Percentiles rank a stretch among this genome's conserved stretches.
Conservation (phyloP, 2,329 filamentous ascomycete species). For the Fusarium sp. region DNA sequence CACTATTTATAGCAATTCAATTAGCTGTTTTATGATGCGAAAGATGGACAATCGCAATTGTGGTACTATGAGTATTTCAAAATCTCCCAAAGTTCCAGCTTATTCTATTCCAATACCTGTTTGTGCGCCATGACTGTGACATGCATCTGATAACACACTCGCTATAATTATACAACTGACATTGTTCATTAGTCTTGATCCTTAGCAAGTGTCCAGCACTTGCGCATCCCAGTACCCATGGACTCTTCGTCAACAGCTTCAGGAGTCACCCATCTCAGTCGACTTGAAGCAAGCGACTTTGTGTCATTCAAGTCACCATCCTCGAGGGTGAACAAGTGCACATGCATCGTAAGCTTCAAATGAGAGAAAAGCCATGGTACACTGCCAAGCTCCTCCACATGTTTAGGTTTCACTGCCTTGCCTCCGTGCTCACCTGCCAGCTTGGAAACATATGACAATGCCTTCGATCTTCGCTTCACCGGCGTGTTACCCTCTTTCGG, state of each 20-base stretch:
- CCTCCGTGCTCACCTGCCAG: slow-evolving; percentile 35
- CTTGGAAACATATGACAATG: slow-evolving; percentile 46
- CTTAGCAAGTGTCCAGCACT: slow-evolving; percentile 61
- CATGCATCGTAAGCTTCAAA: slow-evolving; percentile 65
- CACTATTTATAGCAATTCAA: neutral
- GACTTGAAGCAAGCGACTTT: slow-evolving; percentile 18
- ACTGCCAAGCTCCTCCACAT: slow-evolving; percentile 57
- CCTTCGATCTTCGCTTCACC: slow-evolving; percentile 49
- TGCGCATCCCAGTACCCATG: slow-evolving; percentile 68
- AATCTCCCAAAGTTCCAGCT: neutral
- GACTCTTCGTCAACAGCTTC: slow-evolving; percentile 58
- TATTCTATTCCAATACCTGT: neutral
- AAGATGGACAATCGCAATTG: neutral
- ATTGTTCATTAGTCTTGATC: slow-evolving; percentile 29
- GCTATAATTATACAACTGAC: slow-evolving; percentile 2
- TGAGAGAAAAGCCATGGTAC: slow-evolving; percentile 68
- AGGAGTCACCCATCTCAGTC: slow-evolving; percentile 50
- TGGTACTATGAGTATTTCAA: neutral
- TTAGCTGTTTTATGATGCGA: neutral
- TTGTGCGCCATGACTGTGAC: neutral
- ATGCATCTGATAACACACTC: neutral
- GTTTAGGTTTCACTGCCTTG: slow-evolving; percentile 34
- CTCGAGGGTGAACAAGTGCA: slow-evolving; percentile 58
- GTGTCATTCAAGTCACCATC: neutral
- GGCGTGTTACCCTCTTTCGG: slow-evolving; percentile 34